Base-by-base conservation (phyloP, 2,329 filamentous ascomycete species). In the Aspergillus sojae region DNA sequence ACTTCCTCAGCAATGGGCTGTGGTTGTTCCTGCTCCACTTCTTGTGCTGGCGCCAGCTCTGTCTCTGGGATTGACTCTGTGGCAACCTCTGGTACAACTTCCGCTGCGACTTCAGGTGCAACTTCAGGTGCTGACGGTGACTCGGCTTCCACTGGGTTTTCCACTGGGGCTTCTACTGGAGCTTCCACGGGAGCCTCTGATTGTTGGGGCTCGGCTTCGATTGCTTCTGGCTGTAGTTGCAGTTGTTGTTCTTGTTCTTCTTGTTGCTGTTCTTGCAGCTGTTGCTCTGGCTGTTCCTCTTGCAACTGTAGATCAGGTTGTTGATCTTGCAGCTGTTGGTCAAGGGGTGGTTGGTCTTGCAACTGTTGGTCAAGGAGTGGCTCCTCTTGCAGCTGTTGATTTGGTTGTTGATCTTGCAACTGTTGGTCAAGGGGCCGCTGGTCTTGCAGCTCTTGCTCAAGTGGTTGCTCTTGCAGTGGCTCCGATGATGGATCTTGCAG, bases 11-110 rank as follows among this genome's bases (percentile, higher is more conserved):
- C 57, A 34, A 61, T 53, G 66, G 63, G 28, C 58, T 71, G 62
- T 70, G 64, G 60, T 64, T 69, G 60, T 62, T 70, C 66, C 50
- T 62, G 57, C 57, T 66, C 67, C 57, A 62, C 43, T 23, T 62
- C 58, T 65, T 64, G 56, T 36, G 61, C 56, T 60, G 62, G 64
- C 26, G n/a, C 60, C 26, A 55, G 55, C 58, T 65, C 65, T 50
- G 57, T 34, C 52, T 56, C 62, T 19, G 43, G 61, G 45, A 57
- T 61, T 50, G 55, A 32, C 46, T 56, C 62, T 14, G 56, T 48
- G 52, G 61, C 48, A 30, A 48, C 43, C 43, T 65, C 60, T 32
- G 60, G 52, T 34, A 60, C 26, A 43, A 52, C 26, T 52, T 60
- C 57, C 14, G 52, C n/a, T 21, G 28, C 26, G 32, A 30, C 36